Evolutionary conservation across 768 basidiomycete genomes (phyloP).

Genomic region (Termitomyces sp.): DNA sequence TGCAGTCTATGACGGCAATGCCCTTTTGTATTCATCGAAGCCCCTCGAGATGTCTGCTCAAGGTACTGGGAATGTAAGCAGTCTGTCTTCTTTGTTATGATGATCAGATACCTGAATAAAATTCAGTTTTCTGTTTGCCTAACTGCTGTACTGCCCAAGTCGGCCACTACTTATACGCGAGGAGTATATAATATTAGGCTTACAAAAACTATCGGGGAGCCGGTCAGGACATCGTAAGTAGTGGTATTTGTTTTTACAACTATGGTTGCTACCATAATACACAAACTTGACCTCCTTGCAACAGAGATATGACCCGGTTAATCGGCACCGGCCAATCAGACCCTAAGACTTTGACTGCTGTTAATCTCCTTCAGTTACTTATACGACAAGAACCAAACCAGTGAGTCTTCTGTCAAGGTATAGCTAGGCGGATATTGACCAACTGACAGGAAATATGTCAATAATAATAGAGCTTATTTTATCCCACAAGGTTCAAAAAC

Average conservation of each 20-base stretch:
- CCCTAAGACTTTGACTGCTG: conserved; percentile 27
- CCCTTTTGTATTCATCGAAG: conserved; percentile 32
- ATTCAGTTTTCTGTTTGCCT: conserved; percentile 31
- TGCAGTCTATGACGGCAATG: conserved; percentile 40
- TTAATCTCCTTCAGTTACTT: conserved; percentile 43
- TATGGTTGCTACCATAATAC: not conserved
- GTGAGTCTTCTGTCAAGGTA: conserved; percentile 21
- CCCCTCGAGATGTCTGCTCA: conserved; percentile 22
- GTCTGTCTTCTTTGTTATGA: not conserved
- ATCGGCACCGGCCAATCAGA: conserved; percentile 12
- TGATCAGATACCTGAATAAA: not conserved
- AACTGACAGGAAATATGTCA: conserved; percentile 30
- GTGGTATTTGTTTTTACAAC: not conserved
- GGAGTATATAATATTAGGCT: conserved; percentile 26
- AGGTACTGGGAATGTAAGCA: conserved; percentile 22
- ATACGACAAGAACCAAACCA: conserved; percentile 41
- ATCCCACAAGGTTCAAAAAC: conserved; percentile 18
- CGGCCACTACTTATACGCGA: conserved; percentile 10
- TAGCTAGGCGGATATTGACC: not conserved
- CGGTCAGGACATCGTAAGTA: conserved; percentile 32
- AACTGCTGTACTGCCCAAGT: not conserved
- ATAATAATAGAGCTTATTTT: conserved; percentile 44
- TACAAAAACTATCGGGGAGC: conserved; percentile 30
- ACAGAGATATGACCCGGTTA: conserved; percentile 23
- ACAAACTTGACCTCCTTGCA: not conserved